Conservation (phyloP, 2,329 filamentous ascomycete genomes). For the Tolypocladium paradoxum region DNA sequence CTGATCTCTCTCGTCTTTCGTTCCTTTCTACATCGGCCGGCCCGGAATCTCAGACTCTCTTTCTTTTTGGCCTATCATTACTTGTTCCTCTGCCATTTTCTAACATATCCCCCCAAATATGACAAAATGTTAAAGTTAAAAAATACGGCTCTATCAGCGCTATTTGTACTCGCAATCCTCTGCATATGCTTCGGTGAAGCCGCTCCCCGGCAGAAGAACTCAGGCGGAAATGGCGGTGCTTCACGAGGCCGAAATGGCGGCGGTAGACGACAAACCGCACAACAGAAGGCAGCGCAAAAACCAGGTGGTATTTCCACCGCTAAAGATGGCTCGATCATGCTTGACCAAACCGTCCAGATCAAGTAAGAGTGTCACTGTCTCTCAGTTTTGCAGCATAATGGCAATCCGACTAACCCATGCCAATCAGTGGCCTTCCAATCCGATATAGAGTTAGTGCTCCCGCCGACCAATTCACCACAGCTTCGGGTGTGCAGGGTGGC, state of each 20-base stretch:
- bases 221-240: background rate
- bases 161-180: background rate
- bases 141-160: background rate
- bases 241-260: background rate
- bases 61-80: background rate
- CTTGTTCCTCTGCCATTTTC: background rate
- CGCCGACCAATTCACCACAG: constrained; percentile 39
- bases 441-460: constrained; percentile 46
- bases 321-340: constrained; percentile 42
- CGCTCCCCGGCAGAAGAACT: constrained; percentile 1
- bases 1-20: background rate
- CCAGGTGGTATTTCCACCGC: constrained; percentile 28
- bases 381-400: too few relatives aligned
- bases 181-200: constrained; percentile 1
- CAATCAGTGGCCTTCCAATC: constrained; percentile 36
- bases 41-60: background rate
- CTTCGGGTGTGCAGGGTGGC: constrained; percentile 37
- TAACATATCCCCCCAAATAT: background rate
- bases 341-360: constrained; percentile 43
- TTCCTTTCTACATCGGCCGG: background rate
- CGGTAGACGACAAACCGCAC: too few relatives aligned
- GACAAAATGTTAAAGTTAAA: background rate
- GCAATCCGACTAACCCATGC: background rate
- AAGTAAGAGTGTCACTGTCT: constrained; percentile 27
- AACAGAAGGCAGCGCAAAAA: constrained; percentile 11